Evolutionary conservation across 164 flowering plant genomes (phyloP), one percentile per base, ranked within the genome.

Genomic region (Liquidambar formosana): DNA sequence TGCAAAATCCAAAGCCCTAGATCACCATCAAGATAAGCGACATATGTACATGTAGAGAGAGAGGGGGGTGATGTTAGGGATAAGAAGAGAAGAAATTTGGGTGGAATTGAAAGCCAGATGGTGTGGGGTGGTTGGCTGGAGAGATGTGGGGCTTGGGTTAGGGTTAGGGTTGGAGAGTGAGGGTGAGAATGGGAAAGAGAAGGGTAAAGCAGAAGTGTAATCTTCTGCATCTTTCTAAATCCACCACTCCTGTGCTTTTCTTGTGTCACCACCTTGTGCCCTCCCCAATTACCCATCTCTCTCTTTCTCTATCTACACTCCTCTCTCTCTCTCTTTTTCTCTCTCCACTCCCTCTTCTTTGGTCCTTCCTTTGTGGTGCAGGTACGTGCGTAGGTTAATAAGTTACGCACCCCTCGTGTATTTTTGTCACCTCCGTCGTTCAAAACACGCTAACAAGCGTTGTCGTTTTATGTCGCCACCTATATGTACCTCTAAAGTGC

Each of bases 321-420:
- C n/a, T n/a, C 48, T 33, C 41, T 33, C 41, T 46, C 41, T 18
- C 28, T 60, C 49, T 45, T 19, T 11, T 46, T 57, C 25, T 56
- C 47, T 46, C 57, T 14, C 61, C 16, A 11, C 41, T 33, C 41
- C 6, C 41, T 33, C 23, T 18, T 19, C n/a, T 5, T 51, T 51
- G 19, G 21, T 54, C 58, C 48, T 45, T 47, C 46, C 52, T 52
- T 6, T 63, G 10, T 47, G 69, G 74, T 66, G 69, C 69, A 73
- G 56, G 64, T 67, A 13, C 10, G 65, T 63, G 78, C 72, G 74
- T 71, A 70, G 44, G 68, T 46, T 75, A 70, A 28, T 33, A 23
- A 14, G 0, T 53, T 43, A 11, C 18, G 67, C 56, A 26, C 71
- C 27, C 54, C 48, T 47, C 19, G 73, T 45, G 63, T 62, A 71